Conservation (phyloP, 371 early-diverging fungal genomes). For the Mycotypha africana region DNA sequence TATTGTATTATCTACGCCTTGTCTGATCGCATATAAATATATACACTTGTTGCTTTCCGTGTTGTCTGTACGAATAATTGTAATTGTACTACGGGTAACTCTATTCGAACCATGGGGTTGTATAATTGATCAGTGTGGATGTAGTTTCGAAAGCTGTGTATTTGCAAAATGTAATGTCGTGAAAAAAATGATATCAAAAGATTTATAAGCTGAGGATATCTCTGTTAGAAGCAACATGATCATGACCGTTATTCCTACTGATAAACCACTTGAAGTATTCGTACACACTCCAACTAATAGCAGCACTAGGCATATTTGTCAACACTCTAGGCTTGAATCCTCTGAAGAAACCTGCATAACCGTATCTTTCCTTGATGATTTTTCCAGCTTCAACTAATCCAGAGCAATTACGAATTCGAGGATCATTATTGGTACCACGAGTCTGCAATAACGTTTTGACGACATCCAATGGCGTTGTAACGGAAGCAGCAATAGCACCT, state of each 20-base stretch:
- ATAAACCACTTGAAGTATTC: conserved; percentile 78
- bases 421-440: conserved; percentile 63
- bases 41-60: too few relatives aligned
- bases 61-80: too few relatives aligned
- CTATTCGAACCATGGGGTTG: too few relatives aligned
- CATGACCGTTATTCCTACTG: conserved; percentile 3
- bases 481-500: conserved; percentile 79
- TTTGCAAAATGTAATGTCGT: too few relatives aligned
- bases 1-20: too few relatives aligned
- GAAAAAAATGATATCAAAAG: too few relatives aligned
- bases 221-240: neutral
- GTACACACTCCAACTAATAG: conserved; percentile 88
- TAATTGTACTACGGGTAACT: too few relatives aligned
- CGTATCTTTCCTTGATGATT: conserved; percentile 70
- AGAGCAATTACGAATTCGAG: conserved; percentile 57
- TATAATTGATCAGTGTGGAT: too few relatives aligned
- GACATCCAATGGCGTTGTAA: conserved; percentile 89
- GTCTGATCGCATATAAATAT: too few relatives aligned
- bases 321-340: conserved; percentile 78
- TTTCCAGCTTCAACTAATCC: conserved; percentile 66
- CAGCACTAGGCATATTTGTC: conserved; percentile 86
- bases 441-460: conserved; percentile 90
- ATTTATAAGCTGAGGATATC: conserved; percentile 7
- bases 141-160: too few relatives aligned
- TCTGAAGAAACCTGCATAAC: conserved; percentile 68